Base-by-base conservation (phyloP, 495 filamentous ascomycete genomes). In the Pseudevernia furfuracea region DNA sequence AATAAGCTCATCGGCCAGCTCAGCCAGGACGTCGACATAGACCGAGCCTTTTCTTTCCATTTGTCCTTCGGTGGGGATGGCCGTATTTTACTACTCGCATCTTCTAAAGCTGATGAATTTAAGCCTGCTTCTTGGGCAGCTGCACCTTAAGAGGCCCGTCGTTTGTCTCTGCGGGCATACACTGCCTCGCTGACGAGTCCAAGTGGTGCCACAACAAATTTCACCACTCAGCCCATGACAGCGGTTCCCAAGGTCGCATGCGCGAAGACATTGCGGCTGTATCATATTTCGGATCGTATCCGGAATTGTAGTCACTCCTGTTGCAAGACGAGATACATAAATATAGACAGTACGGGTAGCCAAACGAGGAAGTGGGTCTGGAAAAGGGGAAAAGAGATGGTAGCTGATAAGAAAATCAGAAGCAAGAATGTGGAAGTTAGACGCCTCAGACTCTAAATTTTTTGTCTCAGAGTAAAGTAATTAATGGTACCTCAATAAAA, bases 281-380 rank as follows among this genome's bases (percentile, higher is more conserved):
- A 58, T 34, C 55, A n/a, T 58, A 58, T 12, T 58, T 58, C 4
- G 55, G 55, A 23, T 58, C 55, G 36, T 58, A 58, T 19, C 55
- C 55, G 7, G 55, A 58, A n/a, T n/a, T n/a, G n/a, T n/a, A n/a
- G n/a, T n/a, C n/a, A n/a, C n/a, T n/a, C n/a, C n/a, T n/a, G n/a
- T n/a, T n/a, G n/a, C n/a, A n/a, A n/a, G n/a, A n/a, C n/a, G n/a
- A n/a, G n/a, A n/a, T n/a, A n/a, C n/a, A n/a, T n/a, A n/a, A n/a
- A n/a, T n/a, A n/a, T n/a, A n/a, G n/a, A n/a, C n/a, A n/a, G n/a
- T n/a, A n/a, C n/a, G n/a, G n/a, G n/a, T n/a, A n/a, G n/a, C n/a
- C n/a, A n/a, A n/a, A n/a, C n/a, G n/a, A n/a, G n/a, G n/a, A n/a
- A n/a, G n/a, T n/a, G n/a, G n/a, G n/a, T n/a, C n/a, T n/a, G n/a